These are phyloP conservation scores for Parasarocladium wereldwijsianum DNA, from an alignment of 2,329 filamentous ascomycete genomes.

Conservation along the genomic window DNA sequence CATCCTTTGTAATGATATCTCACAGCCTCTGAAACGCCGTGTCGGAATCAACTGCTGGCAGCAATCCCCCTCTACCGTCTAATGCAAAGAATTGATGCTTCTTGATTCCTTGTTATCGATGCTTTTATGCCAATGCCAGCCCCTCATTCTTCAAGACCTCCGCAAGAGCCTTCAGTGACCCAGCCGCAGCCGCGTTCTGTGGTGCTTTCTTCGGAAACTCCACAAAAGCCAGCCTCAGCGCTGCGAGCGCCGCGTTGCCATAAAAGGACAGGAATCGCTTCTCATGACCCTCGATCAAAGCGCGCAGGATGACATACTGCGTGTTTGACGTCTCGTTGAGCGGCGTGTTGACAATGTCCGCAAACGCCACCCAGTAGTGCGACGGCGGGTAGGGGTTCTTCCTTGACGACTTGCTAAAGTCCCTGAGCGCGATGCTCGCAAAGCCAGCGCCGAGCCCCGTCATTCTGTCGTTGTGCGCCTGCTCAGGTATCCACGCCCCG, in stretches of 20 bases:
- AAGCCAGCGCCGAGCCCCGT: conserved; percentile 73
- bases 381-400: conserved; percentile 62
- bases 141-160: conserved; percentile 38
- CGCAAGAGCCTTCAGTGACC: conserved; percentile 36
- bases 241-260: conserved; percentile 58
- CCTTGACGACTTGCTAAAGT: conserved; percentile 57
- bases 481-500: conserved; percentile 47
- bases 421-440: conserved; percentile 66
- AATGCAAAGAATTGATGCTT: too few relatives aligned
- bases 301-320: conserved; percentile 54
- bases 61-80: too few relatives aligned
- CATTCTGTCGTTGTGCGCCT: conserved; percentile 71
- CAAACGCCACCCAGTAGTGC: conserved; percentile 71
- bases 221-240: conserved; percentile 56
- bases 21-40: too few relatives aligned
- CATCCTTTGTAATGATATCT: too few relatives aligned
- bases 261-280: conserved; percentile 69
- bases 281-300: conserved; percentile 60
- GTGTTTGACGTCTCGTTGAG: conserved; percentile 53
- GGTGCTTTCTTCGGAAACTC: conserved; percentile 50
- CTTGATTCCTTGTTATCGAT: too few relatives aligned
- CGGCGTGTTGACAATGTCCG: conserved; percentile 64
- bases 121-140: conserved; percentile 24
- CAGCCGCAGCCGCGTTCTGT: conserved; percentile 31
- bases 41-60: too few relatives aligned